Evolutionary conservation across 768 basidiomycete genomes (phyloP).

Genomic region (Ephemerocybe angulata): DNA sequence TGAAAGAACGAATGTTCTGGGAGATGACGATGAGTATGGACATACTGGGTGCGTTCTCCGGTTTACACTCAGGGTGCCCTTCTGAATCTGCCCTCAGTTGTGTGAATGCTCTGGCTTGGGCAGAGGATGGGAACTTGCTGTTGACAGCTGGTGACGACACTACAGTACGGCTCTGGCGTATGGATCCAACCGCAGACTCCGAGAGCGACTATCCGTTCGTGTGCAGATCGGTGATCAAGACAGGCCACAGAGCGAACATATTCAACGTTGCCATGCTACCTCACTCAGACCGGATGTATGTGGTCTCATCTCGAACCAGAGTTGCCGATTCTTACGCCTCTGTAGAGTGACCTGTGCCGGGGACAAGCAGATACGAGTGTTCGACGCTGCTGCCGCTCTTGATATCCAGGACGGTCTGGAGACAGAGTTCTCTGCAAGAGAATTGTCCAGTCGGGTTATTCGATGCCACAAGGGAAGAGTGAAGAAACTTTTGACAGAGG

Average conservation of each 20-base stretch:
- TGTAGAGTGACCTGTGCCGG: constrained; percentile 68
- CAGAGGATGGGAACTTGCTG: constrained; percentile 58
- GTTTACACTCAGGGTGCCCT: neutral
- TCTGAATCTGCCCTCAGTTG: constrained; percentile 40
- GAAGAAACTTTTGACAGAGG: constrained; percentile 77
- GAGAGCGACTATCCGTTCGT: constrained; percentile 57
- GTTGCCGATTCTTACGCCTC: constrained; percentile 10
- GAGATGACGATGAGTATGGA: constrained; percentile 47
- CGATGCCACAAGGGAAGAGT: constrained; percentile 70
- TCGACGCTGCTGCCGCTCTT: constrained; percentile 55
- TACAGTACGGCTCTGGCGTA: constrained; percentile 76
- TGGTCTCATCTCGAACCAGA: neutral
- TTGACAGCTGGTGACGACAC: constrained; percentile 74
- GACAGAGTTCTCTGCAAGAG: constrained; percentile 40
- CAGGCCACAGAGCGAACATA: constrained; percentile 81
- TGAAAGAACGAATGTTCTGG: constrained; percentile 75
- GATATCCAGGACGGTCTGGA: constrained; percentile 39
- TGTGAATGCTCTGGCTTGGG: constrained; percentile 77
- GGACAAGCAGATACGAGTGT: constrained; percentile 74
- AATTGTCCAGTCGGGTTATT: constrained; percentile 51
- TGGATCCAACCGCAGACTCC: constrained; percentile 42
- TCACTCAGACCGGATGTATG: constrained; percentile 72
- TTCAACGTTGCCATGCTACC: constrained; percentile 84
- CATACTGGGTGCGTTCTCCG: constrained; percentile 57
- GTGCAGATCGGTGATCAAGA: constrained; percentile 65